Base-by-base conservation (phyloP, 306 rosid genomes). In the Sechiopsis laciniata region DNA sequence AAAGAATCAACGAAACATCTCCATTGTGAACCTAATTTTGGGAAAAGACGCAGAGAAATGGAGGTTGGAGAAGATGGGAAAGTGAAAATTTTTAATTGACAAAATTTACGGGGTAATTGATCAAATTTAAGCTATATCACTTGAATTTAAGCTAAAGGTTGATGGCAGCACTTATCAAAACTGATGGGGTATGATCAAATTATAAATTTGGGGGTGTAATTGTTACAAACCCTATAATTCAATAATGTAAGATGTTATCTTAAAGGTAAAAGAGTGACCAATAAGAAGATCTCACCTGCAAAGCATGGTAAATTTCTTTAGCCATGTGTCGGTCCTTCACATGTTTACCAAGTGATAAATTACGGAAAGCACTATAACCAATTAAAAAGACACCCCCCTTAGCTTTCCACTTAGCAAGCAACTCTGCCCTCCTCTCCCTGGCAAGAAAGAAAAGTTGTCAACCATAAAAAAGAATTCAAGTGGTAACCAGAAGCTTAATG, bases 321-420 rank as follows among this genome's bases (percentile, higher is more conserved):
- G 99, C 97, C 61, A 78, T 58, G 53, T 86, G 80, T 60, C 89
- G 85, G 82, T 89, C 96, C 86, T 87, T 94, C 78, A 88, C 88
- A 77, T 89, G 67, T 87, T 91, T 94, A 76, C 92, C 96, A 74
- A 89, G 78, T 64, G 96, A 90, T 76, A 94, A 82, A 72, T 86
- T 94, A 55, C 99, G 93, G 80, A 94, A 91, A 78, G 96, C 87
- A 57, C 87, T 6, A 80, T 94, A 94, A 68, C 99, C 95, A 76
- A 94, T 91, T 78, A 94, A 74, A 85, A 94, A 91, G 40, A 94
- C 84, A 53, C 99, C 99, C 73, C 99, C 99, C 78, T 94, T 94
- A 10, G 84, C 76, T 86, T 95, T 87, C 99, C 99, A 94, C 78
- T 90, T 94, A 32, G 89, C 89, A 72, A 94, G 87, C 73, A 85